Evolutionary conservation across 2,329 filamentous ascomycete species (phyloP), one percentile per base, ranked within the genome.

Genomic region (Myriosclerotinia scirpicola): DNA sequence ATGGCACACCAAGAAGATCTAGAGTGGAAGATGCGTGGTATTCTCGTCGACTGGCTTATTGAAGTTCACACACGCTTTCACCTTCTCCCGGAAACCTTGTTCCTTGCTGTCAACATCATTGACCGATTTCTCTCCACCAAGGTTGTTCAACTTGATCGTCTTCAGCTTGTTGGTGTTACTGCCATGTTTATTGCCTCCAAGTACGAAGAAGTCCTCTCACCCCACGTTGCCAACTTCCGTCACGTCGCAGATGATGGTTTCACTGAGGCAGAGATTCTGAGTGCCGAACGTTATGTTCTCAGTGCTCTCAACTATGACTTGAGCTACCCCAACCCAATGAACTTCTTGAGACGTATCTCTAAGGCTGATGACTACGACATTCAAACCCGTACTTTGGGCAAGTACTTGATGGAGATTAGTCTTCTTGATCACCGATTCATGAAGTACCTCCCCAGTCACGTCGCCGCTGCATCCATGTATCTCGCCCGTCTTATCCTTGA

Each of bases 281-380:
- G 92, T 76, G 95, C 95, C n/a, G 95, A 99, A 80, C 91, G 95
- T 72, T 97, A 96, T 78, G 89, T 99, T 71, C 88, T 99, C 63
- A 87, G 87, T 71, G 93, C 93, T 7, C 86, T 99, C 69, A 90
- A 97, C 81, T 99, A 97, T 79, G 94, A 99, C 77, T 87, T 99
- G 71, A 97, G 93, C 82, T 99, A 97, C 77, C 95, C 95, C 66
- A 99, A 99, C 80, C 95, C 95, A 30, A 99, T 99, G 95, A 99
- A 99, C 85, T 99, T 99, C 82, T 87, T 99, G 69, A 92, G 95
- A 71, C 91, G 96, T 73, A 97, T 99, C 79, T 98, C 94, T 69
- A 99, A 99, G 84, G 96, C 95, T 76, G 96, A 99, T 81, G 95
- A 96, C 83, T 99, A 99, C 81, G 94, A 99, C 79, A 97, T 98